phyloP scores from a whole-genome alignment of 2,329 filamentous ascomycete species.

The Onygenales sp. region DNA sequence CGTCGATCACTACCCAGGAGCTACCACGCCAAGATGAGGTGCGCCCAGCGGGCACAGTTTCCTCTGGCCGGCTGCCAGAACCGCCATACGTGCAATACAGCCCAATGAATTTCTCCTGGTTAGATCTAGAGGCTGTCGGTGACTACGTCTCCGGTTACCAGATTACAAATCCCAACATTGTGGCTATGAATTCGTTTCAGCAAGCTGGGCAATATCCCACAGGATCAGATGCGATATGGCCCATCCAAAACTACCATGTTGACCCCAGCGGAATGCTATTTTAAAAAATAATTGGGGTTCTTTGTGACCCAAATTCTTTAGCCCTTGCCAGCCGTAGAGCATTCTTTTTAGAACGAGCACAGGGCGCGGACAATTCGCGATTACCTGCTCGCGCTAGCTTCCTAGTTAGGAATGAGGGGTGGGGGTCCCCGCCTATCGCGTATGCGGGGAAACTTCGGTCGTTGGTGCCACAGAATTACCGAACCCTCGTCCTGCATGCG shows the following conservation, averaged over 20 bases:
- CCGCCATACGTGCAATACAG: constrained; percentile 31
- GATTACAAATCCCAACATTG: constrained; percentile 22
- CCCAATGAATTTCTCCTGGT: constrained; percentile 51
- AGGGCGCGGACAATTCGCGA: not conserved
- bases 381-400: constrained; percentile 2
- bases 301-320: not conserved
- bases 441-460: not conserved
- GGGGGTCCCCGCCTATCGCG: not conserved
- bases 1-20: constrained; percentile 12
- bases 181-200: constrained; percentile 27
- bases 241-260: constrained; percentile 29
- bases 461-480: not conserved
- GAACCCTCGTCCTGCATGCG: not conserved
- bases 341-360: not conserved
- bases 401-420: constrained; percentile 5
- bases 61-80: constrained; percentile 25
- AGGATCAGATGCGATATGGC: constrained; percentile 26
- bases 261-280: constrained; percentile 25
- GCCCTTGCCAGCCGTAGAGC: not conserved
- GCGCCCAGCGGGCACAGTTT: constrained; percentile 17
- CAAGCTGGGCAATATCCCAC: constrained; percentile 21
- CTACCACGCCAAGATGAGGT: constrained; percentile 12
- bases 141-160: constrained; percentile 45
- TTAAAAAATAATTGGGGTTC: constrained; percentile 7
- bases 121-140: constrained; percentile 50